Evolutionary conservation across 2,329 filamentous ascomycete genomes (phyloP).

Genomic region (Dothistroma pini): DNA sequence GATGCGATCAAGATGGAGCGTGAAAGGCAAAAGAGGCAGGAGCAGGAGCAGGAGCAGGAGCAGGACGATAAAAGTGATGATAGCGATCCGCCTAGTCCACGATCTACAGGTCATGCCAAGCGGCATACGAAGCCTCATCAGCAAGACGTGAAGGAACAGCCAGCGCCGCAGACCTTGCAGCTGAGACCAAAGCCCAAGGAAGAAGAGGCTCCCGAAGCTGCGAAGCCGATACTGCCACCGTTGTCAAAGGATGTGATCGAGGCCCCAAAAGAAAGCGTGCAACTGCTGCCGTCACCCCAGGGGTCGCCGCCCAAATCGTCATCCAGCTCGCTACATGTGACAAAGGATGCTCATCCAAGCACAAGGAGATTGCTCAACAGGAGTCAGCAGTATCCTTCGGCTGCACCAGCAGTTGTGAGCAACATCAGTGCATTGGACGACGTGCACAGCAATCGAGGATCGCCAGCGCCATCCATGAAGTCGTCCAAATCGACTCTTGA

Average conservation of each 20-base stretch:
- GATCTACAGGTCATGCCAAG: neutral
- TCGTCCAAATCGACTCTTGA: constrained; percentile 26
- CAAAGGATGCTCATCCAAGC: constrained; percentile 29
- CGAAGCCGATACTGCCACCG: neutral
- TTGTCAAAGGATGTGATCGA: neutral
- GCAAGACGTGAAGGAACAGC: neutral
- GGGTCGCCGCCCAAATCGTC: constrained; percentile 12
- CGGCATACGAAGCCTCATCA: neutral
- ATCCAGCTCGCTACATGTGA: constrained; percentile 21
- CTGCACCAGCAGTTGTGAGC: constrained; percentile 31
- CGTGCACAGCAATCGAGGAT: constrained; percentile 28
- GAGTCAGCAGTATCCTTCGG: constrained; percentile 21
- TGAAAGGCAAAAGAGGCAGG: neutral
- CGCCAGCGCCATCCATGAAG: constrained; percentile 28
- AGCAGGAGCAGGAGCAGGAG: neutral
- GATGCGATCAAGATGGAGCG: constrained; percentile 1
- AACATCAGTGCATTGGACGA: constrained; percentile 33
- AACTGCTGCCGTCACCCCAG: constrained; percentile 6
- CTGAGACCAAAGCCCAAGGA: neutral
- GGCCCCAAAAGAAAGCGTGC: neutral
- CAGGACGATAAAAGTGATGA: neutral
- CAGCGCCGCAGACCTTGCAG: neutral
- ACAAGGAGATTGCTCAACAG: constrained; percentile 25
- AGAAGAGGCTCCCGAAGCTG: neutral
- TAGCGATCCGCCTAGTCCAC: constrained; percentile 3